Percentiles rank a stretch among this genome's conserved stretches.
Conservation (phyloP, 2,329 filamentous ascomycete species). For the Epicoccum sorghinum region DNA sequence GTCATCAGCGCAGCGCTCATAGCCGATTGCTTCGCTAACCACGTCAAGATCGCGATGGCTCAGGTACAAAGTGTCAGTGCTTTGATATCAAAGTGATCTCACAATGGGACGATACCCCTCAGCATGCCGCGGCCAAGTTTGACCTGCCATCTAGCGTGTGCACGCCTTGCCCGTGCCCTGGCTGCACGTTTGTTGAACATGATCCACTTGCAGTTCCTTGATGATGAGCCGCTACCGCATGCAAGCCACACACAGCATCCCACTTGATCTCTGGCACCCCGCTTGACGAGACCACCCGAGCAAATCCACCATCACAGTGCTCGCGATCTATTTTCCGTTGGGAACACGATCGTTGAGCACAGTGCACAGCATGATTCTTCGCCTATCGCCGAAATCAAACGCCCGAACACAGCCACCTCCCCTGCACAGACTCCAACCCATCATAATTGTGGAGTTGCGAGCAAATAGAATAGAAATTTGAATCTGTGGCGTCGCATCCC, state of each 20-base stretch:
- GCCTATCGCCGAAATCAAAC: conserved; percentile 13
- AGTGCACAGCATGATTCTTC: conserved; percentile 5
- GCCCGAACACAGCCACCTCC: conserved; percentile 28
- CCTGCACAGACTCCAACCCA: conserved; percentile 18
- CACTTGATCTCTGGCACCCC: conserved; percentile 7
- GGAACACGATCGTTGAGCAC: not conserved
- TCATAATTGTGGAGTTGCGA: conserved; percentile 24
- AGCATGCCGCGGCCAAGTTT: conserved; percentile 4
- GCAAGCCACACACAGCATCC: conserved; percentile 11
- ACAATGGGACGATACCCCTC: conserved; percentile 9
- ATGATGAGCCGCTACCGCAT: conserved; percentile 16
- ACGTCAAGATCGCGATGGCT: conserved; percentile 4
- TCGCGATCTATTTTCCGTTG: conserved; percentile 4
- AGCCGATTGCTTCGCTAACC: conserved; percentile 5
- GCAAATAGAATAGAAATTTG: conserved; percentile 20
- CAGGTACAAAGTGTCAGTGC: conserved; percentile 7
- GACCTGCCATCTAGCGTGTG: not conserved
- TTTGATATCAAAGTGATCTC: conserved; percentile 5
- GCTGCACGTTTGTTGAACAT: conserved; percentile 3
- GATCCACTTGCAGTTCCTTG: conserved; percentile 7
- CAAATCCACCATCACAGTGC: conserved; percentile 21
- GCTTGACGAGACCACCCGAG: conserved; percentile 14
- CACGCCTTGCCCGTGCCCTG: not conserved
- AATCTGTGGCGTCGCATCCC: conserved; percentile 30
- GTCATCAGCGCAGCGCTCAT: not conserved